A percentile compares a stretch with the other conserved stretches of the same genome.
phyloP scores from a whole-genome alignment of 306 rosid species.

The Hylodesmum podocarpum region DNA sequence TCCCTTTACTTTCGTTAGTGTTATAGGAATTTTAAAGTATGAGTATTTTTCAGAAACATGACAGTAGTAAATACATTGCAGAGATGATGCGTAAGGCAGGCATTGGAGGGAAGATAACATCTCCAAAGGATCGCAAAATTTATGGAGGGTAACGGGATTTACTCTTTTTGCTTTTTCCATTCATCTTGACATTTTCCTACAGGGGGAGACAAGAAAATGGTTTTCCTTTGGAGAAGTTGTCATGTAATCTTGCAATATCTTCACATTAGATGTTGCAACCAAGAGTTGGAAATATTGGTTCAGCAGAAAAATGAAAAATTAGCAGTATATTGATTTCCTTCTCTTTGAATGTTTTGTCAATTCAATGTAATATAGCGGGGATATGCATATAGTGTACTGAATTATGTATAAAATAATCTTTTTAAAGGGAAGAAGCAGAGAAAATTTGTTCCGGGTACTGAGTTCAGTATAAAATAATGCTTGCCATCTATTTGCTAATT shows the following conservation, averaged over 20 bases:
- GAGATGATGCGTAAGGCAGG: constrained; percentile 79
- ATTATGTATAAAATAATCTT: constrained; percentile 30
- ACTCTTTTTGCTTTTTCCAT: constrained; percentile 25
- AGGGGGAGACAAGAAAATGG: constrained; percentile 39
- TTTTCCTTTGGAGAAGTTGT: constrained; percentile 36
- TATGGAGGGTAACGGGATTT: constrained; percentile 37
- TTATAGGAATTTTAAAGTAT: constrained; percentile 10
- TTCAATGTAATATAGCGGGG: constrained; percentile 33
- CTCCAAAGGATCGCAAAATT: constrained; percentile 55
- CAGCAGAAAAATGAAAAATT: constrained; percentile 26
- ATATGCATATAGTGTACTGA: constrained; percentile 32
- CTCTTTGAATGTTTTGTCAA: constrained; percentile 16
- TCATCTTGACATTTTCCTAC: constrained; percentile 30
- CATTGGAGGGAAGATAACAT: constrained; percentile 60
- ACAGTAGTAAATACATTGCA: constrained; percentile 42
- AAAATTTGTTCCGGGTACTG: background rate
- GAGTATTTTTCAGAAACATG: constrained; percentile 18
- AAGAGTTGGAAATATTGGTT: constrained; percentile 25
- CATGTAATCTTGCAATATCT: constrained; percentile 38
- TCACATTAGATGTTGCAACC: constrained; percentile 28
- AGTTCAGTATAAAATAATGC: background rate
- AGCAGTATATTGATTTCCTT: constrained; percentile 12
- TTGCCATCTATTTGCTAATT: background rate
- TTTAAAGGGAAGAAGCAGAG: constrained; percentile 13
- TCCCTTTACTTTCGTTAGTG: background rate